Conservation (phyloP, 2,329 filamentous ascomycete genomes). For the Fusarium sublunatum region DNA sequence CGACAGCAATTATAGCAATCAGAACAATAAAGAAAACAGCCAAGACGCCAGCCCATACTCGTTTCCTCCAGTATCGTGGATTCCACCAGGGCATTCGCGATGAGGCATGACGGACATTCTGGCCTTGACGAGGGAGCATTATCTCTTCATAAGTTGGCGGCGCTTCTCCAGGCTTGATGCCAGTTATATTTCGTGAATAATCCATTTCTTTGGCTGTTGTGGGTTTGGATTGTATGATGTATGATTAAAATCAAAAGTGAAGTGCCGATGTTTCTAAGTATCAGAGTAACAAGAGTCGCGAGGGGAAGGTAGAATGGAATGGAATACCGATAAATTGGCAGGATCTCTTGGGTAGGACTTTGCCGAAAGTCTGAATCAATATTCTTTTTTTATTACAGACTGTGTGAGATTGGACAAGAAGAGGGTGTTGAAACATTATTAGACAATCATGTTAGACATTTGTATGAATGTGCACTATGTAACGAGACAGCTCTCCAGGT, state of each 20-base stretch:
- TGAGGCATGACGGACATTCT: conserved; percentile 38
- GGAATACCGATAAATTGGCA: conserved; percentile 3
- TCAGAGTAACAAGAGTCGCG: background rate
- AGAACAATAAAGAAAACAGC: conserved; percentile 58
- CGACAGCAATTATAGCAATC: conserved; percentile 60
- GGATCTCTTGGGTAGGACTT: conserved; percentile 10
- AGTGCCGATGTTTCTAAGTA: background rate
- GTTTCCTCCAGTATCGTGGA: conserved; percentile 64
- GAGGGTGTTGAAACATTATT: conserved; percentile 8
- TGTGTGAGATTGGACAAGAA: background rate
- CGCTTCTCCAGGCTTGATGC: conserved; percentile 40
- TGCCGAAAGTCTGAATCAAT: conserved; percentile 2
- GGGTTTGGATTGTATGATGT: background rate
- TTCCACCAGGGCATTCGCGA: conserved; percentile 57
- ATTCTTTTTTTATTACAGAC: conserved; percentile 30
- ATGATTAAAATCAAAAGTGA: background rate
- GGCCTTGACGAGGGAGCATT: conserved; percentile 33
- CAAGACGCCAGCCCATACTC: conserved; percentile 58
- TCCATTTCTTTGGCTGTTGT: conserved; percentile 16
- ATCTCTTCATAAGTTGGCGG: conserved; percentile 48
- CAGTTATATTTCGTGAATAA: conserved; percentile 5
- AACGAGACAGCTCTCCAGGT: too few species aligned
- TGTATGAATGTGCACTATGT: too few species aligned
- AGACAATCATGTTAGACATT: too few species aligned
- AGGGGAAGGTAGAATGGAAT: conserved; percentile 2